Evolutionary conservation across 2,329 filamentous ascomycete genomes (phyloP).

Genomic region (Trichoderma brevicompactum): DNA sequence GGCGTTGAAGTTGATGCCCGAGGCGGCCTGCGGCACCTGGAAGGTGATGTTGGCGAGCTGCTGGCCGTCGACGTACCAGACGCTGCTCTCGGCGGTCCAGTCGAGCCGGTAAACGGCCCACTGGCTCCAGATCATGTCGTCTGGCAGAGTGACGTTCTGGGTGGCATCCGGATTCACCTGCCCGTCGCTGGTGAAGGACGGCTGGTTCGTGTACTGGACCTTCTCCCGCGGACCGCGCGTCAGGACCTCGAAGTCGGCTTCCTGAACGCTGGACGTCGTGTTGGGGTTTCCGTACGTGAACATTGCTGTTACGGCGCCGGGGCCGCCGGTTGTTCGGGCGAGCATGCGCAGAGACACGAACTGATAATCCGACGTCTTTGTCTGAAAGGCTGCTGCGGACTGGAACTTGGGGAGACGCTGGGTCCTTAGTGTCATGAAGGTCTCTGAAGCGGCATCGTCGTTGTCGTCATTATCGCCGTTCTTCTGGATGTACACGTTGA

Average conservation of each 20-base stretch:
- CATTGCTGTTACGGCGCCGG: conserved; percentile 57
- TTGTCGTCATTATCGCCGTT: conserved; percentile 48
- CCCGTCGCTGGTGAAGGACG: conserved; percentile 51
- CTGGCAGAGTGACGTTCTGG: conserved; percentile 52
- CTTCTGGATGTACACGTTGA: conserved; percentile 53
- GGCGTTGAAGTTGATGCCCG: conserved; percentile 60
- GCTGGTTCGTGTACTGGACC: conserved; percentile 65
- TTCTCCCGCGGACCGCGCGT: conserved; percentile 50
- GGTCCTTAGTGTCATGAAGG: conserved; percentile 55
- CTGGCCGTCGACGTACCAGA: conserved; percentile 60
- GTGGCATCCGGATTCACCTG: conserved; percentile 53
- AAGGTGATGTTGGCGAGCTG: conserved; percentile 58
- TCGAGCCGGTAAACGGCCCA: conserved; percentile 65
- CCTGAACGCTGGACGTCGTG: conserved; percentile 47
- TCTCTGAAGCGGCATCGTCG: conserved; percentile 40
- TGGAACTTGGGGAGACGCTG: conserved; percentile 50
- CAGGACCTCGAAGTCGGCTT: conserved; percentile 59
- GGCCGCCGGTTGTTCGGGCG: conserved; percentile 52
- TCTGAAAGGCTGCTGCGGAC: conserved; percentile 54
- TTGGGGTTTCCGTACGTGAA: conserved; percentile 54
- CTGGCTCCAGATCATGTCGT: conserved; percentile 52
- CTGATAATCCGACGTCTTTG: conserved; percentile 37
- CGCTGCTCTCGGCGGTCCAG: conserved; percentile 58
- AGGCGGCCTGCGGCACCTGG: conserved; percentile 58
- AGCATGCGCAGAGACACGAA: conserved; percentile 52